Percentiles rank a stretch among this genome's conserved stretches.
phyloP scores from a whole-genome alignment of 2,329 filamentous ascomycete genomes.

The Pseudogymnoascus sp. region DNA sequence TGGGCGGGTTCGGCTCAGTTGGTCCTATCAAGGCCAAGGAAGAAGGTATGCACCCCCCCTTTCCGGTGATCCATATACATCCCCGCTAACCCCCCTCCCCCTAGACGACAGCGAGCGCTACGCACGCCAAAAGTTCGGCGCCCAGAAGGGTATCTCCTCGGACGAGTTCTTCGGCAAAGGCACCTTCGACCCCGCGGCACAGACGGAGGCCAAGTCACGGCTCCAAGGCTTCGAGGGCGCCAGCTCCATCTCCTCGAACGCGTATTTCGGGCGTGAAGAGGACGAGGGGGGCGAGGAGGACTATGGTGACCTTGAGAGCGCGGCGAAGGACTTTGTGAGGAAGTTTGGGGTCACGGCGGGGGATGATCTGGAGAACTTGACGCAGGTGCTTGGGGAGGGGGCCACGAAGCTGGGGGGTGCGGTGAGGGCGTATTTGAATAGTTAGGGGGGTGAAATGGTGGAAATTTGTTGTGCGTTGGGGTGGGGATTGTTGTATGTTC shows the following conservation, averaged over 20 bases:
- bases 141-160: constrained; percentile 91
- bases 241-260: constrained; percentile 86
- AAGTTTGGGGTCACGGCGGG: constrained; percentile 93
- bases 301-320: constrained; percentile 86
- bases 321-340: constrained; percentile 91
- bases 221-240: constrained; percentile 92
- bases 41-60: constrained; percentile 49
- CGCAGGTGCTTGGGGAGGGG: constrained; percentile 74
- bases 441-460: background rate
- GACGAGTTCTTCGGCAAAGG: constrained; percentile 98
- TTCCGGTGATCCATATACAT: background rate
- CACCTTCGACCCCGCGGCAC: constrained; percentile 68
- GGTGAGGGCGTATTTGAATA: constrained; percentile 54
- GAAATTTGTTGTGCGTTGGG: background rate
- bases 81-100: constrained; percentile 20
- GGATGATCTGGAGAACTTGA: constrained; percentile 89
- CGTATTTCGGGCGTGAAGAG: constrained; percentile 92
- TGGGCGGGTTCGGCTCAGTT: constrained; percentile 80
- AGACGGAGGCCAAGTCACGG: constrained; percentile 77
- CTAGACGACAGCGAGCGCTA: constrained; percentile 71
- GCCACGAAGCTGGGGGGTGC: constrained; percentile 74
- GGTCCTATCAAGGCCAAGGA: constrained; percentile 61
- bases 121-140: constrained; percentile 80
- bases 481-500: background rate
- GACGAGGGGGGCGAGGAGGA: constrained; percentile 66